These are phyloP conservation scores for Diaporthe amygdali DNA, from an alignment of 2,329 filamentous ascomycete genomes.

Conservation along the genomic window DNA sequence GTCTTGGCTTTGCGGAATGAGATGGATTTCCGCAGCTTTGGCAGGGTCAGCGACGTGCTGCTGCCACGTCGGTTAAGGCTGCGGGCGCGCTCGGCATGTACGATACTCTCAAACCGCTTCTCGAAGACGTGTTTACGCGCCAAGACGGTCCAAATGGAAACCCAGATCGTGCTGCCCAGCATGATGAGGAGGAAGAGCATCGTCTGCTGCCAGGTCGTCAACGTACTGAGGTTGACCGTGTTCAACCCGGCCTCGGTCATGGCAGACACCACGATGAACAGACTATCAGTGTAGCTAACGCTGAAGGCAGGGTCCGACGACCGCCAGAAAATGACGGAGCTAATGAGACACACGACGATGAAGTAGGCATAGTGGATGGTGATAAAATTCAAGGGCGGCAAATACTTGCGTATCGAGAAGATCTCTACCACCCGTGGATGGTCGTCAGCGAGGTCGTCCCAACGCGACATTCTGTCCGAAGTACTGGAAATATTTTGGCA, in stretches of 20 bases:
- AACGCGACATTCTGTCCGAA: neutral
- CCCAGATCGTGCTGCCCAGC: conserved; percentile 69
- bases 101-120: conserved; percentile 60
- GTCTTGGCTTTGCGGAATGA: conserved; percentile 19
- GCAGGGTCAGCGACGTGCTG: neutral
- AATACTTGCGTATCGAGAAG: neutral
- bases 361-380: conserved; percentile 74
- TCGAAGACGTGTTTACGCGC: conserved; percentile 68
- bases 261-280: conserved; percentile 70
- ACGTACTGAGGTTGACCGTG: conserved; percentile 65
- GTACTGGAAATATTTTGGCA: neutral
- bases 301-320: conserved; percentile 55
- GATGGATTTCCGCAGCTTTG: neutral
- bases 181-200: conserved; percentile 70
- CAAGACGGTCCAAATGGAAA: conserved; percentile 68
- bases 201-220: conserved; percentile 73
- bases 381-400: conserved; percentile 63
- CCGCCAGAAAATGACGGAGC: conserved; percentile 66
- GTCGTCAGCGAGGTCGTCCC: conserved; percentile 23
- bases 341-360: conserved; percentile 57
- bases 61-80: conserved; percentile 29
- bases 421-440: conserved; percentile 12
- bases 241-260: conserved; percentile 73
- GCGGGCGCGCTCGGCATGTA: conserved; percentile 39
- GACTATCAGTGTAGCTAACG: conserved; percentile 66